phyloP scores from a whole-genome alignment of 176 grass and related monocot species.

The Sorghum bicolor region DNA sequence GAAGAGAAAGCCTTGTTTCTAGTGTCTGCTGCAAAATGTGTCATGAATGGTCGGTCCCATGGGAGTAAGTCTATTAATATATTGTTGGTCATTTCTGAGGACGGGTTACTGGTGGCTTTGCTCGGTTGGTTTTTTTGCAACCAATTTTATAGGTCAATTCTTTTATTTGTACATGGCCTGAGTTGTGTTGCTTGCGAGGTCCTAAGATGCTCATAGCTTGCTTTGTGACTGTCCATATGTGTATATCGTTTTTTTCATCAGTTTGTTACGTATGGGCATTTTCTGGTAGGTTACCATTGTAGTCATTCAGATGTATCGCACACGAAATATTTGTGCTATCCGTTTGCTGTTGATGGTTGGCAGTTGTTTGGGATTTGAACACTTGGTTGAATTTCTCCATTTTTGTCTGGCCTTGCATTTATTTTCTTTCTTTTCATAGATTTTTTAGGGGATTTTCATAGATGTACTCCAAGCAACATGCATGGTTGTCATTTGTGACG shows the following conservation, averaged over 20 bases:
- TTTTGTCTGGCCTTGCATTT: not conserved
- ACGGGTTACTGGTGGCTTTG: constrained; percentile 34
- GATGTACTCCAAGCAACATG: no score
- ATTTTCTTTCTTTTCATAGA: not conserved
- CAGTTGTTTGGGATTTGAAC: not conserved
- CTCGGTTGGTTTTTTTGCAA: constrained; percentile 44
- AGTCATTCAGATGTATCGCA: constrained; percentile 20
- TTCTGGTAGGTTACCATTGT: constrained; percentile 20
- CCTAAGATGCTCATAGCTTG: constrained; percentile 36
- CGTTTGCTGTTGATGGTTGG: constrained; percentile 26
- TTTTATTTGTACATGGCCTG: constrained; percentile 76
- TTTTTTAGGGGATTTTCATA: no score
- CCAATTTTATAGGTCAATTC: constrained; percentile 66
- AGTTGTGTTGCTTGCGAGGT: constrained; percentile 44
- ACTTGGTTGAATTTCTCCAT: not conserved
- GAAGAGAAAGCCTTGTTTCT: constrained; percentile 15
- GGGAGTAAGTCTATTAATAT: constrained; percentile 19
- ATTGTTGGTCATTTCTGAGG: constrained; percentile 29
- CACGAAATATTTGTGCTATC: constrained; percentile 14
- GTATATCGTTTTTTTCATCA: constrained; percentile 33
- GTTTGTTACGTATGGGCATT: constrained; percentile 40
- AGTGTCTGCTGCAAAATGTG: constrained; percentile 15
- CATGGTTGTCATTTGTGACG: no score
- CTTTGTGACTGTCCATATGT: constrained; percentile 50
- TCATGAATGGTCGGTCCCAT: constrained; percentile 22